Evolutionary conservation across 352 stramenopile genomes (phyloP), one percentile per base, ranked within the genome.

Genomic region (Pythium utonaiense): DNA sequence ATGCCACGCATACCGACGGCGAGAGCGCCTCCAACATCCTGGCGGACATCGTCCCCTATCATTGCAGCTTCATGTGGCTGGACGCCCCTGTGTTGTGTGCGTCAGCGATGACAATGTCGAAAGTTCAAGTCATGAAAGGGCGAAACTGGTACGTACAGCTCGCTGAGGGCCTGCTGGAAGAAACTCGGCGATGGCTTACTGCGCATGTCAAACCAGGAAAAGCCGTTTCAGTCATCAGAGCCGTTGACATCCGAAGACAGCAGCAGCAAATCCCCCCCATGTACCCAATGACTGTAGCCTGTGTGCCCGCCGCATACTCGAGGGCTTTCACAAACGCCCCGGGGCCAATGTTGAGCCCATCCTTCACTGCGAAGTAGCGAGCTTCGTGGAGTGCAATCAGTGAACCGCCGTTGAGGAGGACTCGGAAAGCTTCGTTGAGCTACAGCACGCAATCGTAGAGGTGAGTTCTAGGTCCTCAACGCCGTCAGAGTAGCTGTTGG

Each of bases 341-440:
- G 0, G 75, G 75, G 1, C 78, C 78, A 17, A 88, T 59, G 48
- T 80, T 80, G 16, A 88, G 61, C 0, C 75, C 78, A 6, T 74
- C 59, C 8, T 80, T 77, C 7, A 65, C 66, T 22, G 78, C 72
- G 54, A 80, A 83, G 54, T 83, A 83, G n/a, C 68, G 57, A 12
- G 66, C 71, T 62, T 86, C 74, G 44, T 86, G 77, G 0, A 86
- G 63, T 24, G 78, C 78, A 30, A 88, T 84, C 27, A 88, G 48
- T 10, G 53, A 57, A n/a, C 78, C 78, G 21, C 76, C 71, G 21
- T 75, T 67, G 8, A 84, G 53, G 6, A 88, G 60, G 33, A 86
- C 57, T 13, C 70, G 74, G 48, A 88, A 86, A 34, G 74, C 75
- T 36, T 80, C 64, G 21, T 88, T 88, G 3, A 88, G 56, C 75